Base-by-base conservation (phyloP, 192 early-diverging fungal genomes). In the Spinellus fusiger region DNA sequence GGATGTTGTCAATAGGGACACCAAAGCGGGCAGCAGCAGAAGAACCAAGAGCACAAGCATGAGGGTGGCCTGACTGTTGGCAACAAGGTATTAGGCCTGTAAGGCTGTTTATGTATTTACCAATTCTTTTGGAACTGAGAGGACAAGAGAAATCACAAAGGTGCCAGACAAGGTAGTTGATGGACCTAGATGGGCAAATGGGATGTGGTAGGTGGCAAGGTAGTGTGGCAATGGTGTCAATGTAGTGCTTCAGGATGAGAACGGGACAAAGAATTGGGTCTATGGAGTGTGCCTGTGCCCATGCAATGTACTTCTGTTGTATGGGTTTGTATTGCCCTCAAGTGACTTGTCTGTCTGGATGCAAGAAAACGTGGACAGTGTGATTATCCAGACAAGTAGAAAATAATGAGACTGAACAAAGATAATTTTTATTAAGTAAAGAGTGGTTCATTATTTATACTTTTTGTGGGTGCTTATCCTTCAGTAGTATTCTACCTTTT, bases 41-140 rank as follows among this genome's bases (percentile, higher is more conserved):
- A 34, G 54, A 55, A 7, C 54, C 54, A 55, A 55, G 6, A 22
- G 54, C 54, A 18, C 33, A 34, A 38, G 54, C 54, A 55, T 31
- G 54, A 38, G 54, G 54, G 15, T 18, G 16, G 23, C 15, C 13
- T 4, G 3, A 9, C 16, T n/a, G n/a, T n/a, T 35, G 2, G 18
- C 9, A 4, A 7, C 9, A 6, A 35, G 18, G 34, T 23, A 55
- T 38, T 4, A 55, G 12, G 1, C 18, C 6, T 2, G 32, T 8
- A 2, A 55, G 28, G 3, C 9, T 5, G 33, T 31, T 3, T 32
- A 53, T 53, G 20, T 53, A 31, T 2, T 31, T 26, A 27, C 51
- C 27, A 9, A 53, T 53, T 3, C 28, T 53, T 53, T 53, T 26
- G 5, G 25, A 12, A 29, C 20, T 9, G 20, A 55, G 28, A 22